Evolutionary conservation across 2,329 filamentous ascomycete genomes (phyloP), one percentile per base, ranked within the genome.

Genomic region (Elsinoe australis): DNA sequence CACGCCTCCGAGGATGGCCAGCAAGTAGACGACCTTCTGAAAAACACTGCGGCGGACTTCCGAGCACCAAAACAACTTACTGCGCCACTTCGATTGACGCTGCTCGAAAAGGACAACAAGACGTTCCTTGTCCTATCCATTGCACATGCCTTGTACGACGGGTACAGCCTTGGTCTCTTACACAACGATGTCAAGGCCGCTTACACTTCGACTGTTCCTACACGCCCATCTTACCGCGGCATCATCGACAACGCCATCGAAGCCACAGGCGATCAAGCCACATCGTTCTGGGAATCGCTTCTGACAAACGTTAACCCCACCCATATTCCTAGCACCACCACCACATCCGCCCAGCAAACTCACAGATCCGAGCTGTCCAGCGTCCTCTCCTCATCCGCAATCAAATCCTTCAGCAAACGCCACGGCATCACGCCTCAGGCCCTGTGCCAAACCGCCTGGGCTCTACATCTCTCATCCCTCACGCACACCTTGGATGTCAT

Each of bases 71-170:
- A 61, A 1, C 18, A 34, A 2, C 21, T 39, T 8, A 44, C 39
- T 6, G 29, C 26, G 8, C 38, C 50, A n/a, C 62, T 56, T 21
- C 64, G 63, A 12, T 48, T 78, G 10, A 64, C 63, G 2, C 44
- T 71, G 3, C 55, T 71, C 15, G 53, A 61, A 12, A 59, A 65
- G 15, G 49, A 58, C 0, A 44, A 52, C 4, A 60, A 64, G 12
- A 59, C 47, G 2, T 74, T 73, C 49, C 57, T 79, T n/a, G 50
- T 78, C 3, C 61, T 95, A 1, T 89, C 87, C 0, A 80, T 95
- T 31, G 76, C 88, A 0, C 89, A 95, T 64, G 87, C 88, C 1
- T 71, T 95, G 15, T 95, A 95, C 55, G 89, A 95, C 59, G 89
- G 89, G 0, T 88, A 82, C 78, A 94, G 88, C 2, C 73, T 95